Evolutionary conservation across 176 grass and related monocot genomes (phyloP), one percentile per base, ranked within the genome.

Genomic region (Carex scoparia): DNA sequence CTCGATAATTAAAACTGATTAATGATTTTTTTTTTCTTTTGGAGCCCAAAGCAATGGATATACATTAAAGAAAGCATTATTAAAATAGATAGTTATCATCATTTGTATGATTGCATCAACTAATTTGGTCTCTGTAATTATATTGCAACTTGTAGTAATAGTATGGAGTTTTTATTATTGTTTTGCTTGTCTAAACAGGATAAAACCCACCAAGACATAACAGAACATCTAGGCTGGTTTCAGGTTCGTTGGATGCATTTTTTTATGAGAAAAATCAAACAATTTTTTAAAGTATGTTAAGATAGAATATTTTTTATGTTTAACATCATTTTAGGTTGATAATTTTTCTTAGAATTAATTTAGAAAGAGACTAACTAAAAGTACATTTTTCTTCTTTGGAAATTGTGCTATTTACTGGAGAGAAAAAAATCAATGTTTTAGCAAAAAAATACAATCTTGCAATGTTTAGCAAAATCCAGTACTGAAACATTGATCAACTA

Each of bases 61-160:
- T 77, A 33, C 46, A 58, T 58, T 54, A 77, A 77, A 77, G 19
- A 57, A 57, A 16, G 28, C 28, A 58, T 71, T 71, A 46, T 71
- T 71, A 44, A 44, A 33, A 56, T 58, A 18, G n/a, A 16, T 16
- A 56, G 14, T 74, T 10, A 78, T 78, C n/a, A n/a, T n/a, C 23
- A 76, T 54, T 76, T 76, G 42, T 44, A 74, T 53, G 70, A 74
- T 77, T 32, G 23, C 73, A 77, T 77, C 49, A 30, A 55, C 23
- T 12, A 23, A 75, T 54, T 14, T 57, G 12, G 74, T 35, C 12
- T 33, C 27, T 57, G 74, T 57, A 78, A 33, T 78, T 79, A 79
- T 56, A 79, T 79, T 28, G 53, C 49, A 79, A 79, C 48, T 79
- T 79, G 74, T 51, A 51, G 9, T 51, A 10, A 51, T 74, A 51